Conservation (phyloP, 2,329 filamentous ascomycete species). For the Fusarium dlaminii region DNA sequence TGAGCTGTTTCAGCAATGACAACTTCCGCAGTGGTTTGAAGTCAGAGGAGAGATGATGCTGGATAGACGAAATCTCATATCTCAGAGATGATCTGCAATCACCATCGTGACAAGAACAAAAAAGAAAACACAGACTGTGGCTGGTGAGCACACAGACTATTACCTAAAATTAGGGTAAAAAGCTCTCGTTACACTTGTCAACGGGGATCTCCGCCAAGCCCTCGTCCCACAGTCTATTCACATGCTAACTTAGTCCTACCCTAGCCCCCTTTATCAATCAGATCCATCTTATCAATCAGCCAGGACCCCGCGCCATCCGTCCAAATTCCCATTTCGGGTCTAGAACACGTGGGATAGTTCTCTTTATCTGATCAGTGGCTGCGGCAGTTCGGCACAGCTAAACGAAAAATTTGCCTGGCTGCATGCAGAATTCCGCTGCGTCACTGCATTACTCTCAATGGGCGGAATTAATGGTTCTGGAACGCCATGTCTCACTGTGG, state of each 20-base stretch:
- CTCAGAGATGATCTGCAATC: background rate
- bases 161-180: background rate
- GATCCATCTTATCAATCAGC: slow-evolving; percentile 4
- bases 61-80: background rate
- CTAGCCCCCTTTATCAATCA: background rate
- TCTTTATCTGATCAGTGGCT: background rate
- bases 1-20: background rate
- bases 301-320: background rate
- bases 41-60: background rate
- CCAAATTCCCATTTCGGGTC: background rate
- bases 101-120: background rate
- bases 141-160: background rate
- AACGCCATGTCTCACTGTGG: background rate
- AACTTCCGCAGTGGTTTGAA: no score
- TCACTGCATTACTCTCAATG: background rate
- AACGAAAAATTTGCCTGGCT: background rate
- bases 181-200: background rate
- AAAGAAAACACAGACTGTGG: background rate
- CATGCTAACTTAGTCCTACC: background rate
- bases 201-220: background rate
- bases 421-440: background rate
- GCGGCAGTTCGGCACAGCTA: background rate
- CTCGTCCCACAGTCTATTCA: background rate
- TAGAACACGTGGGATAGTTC: background rate
- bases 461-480: background rate